phyloP scores from a whole-genome alignment of 2,329 filamentous ascomycete species.

The Juglanconis oblonga region DNA sequence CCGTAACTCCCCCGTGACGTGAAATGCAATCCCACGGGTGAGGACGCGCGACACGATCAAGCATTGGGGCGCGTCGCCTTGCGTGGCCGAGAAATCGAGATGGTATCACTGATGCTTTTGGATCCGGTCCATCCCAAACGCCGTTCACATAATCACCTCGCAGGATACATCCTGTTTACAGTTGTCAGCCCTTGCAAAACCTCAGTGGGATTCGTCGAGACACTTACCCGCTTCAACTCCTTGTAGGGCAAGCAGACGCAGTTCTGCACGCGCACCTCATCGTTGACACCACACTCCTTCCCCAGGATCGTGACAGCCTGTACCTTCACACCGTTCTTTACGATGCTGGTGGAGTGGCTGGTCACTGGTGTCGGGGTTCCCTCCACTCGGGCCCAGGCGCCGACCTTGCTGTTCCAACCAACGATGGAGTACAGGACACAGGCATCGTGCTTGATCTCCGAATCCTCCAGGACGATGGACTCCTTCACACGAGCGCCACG shows the following conservation, averaged over 20 bases:
- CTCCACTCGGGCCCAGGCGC: constrained; percentile 97
- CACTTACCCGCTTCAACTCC: constrained; percentile 87
- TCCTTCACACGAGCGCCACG: constrained; percentile 92
- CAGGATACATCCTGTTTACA: constrained; percentile 70
- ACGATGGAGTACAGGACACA: constrained; percentile 96
- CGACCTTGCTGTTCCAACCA: constrained; percentile 92
- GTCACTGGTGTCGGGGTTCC: constrained; percentile 84
- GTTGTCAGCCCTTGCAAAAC: neutral
- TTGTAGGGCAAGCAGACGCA: constrained; percentile 97
- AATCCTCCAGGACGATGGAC: constrained; percentile 90
- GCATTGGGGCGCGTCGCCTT: neutral
- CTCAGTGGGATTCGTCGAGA: neutral
- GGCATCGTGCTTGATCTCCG: constrained; percentile 94
- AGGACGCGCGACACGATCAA: neutral
- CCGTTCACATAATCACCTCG: constrained; percentile 72
- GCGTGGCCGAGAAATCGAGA: neutral
- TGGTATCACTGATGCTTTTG: neutral
- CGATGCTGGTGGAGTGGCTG: constrained; percentile 88
- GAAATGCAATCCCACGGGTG: neutral
- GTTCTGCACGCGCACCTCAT: constrained; percentile 95
- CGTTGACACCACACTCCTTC: constrained; percentile 91
- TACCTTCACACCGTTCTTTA: constrained; percentile 98
- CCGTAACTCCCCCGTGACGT: neutral
- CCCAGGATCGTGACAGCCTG: constrained; percentile 97
- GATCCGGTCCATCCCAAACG: neutral